Conservation (phyloP, 2,329 filamentous ascomycete species). For the Biscogniauxia sp. region DNA sequence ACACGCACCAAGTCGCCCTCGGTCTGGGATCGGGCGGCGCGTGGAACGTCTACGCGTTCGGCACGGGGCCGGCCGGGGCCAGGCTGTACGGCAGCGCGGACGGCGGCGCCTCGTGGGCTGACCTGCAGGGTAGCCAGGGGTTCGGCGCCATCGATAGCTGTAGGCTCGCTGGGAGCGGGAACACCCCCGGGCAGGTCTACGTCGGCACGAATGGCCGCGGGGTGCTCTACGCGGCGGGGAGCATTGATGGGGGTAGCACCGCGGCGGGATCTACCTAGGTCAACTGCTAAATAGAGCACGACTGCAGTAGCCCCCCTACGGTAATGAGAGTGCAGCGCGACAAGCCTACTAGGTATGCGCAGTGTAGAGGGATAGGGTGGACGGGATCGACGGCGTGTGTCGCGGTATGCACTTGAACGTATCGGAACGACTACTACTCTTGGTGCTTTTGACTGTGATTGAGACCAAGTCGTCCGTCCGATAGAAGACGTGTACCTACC, state of each 20-base stretch:
- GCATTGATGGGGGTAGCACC: slow-evolving; percentile 8
- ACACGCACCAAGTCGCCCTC: slow-evolving; percentile 43
- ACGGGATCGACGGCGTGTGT: slow-evolving; percentile 17
- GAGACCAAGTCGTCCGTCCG: not conserved
- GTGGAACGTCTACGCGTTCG: slow-evolving; percentile 50
- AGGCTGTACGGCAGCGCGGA: slow-evolving; percentile 46
- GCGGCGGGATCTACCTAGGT: not conserved
- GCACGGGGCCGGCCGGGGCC: slow-evolving; percentile 40
- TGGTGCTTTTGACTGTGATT: slow-evolving; percentile 15
- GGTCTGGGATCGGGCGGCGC: slow-evolving; percentile 38
- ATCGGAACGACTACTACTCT: slow-evolving; percentile 18
- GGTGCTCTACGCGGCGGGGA: slow-evolving; percentile 37
- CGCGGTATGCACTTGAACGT: slow-evolving; percentile 16
- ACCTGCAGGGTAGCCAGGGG: slow-evolving; percentile 45
- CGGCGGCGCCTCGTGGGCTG: slow-evolving; percentile 42
- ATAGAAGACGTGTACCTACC: too few relatives aligned
- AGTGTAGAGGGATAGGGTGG: slow-evolving; percentile 20
- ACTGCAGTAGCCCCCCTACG: not conserved
- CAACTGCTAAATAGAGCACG: not conserved
- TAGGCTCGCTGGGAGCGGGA: slow-evolving; percentile 44
- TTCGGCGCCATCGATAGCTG: slow-evolving; percentile 43
- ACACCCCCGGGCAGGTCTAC: slow-evolving; percentile 44
- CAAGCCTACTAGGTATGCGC: slow-evolving; percentile 9
- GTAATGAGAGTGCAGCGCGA: not conserved
- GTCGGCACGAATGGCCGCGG: slow-evolving; percentile 51